phyloP scores from a whole-genome alignment of 2,329 filamentous ascomycete genomes.

The Ophiocordyceps sinensis region DNA sequence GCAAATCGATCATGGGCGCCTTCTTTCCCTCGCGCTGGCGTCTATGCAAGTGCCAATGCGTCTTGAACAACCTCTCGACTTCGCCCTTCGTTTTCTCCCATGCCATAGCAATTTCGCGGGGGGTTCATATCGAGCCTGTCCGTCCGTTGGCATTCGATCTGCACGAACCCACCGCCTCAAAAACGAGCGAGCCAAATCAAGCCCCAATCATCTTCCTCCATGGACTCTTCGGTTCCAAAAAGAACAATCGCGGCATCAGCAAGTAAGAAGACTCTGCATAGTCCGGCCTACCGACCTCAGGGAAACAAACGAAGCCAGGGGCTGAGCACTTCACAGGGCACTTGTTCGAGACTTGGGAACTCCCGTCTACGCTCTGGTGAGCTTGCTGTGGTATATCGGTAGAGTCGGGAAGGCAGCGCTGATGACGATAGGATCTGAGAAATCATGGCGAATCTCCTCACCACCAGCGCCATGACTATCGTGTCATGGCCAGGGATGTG shows the following conservation, averaged over 20 bases:
- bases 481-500: conserved; percentile 69
- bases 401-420: conserved; percentile 1
- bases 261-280: conserved; percentile 50
- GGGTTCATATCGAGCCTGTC: conserved; percentile 3
- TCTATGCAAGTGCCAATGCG: too few relatives aligned
- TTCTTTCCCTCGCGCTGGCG: too few relatives aligned
- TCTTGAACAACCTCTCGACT: too few relatives aligned
- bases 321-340: conserved; percentile 34
- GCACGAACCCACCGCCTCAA: conserved; percentile 38
- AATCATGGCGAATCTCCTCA: conserved; percentile 92
- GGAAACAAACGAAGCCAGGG: not conserved
- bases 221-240: conserved; percentile 87
- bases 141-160: conserved; percentile 47
- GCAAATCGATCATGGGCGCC: too few relatives aligned
- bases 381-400: conserved; percentile 9
- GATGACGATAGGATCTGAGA: conserved; percentile 53
- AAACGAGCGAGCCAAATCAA: conserved; percentile 20
- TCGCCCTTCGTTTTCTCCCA: too few relatives aligned
- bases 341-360: conserved; percentile 69
- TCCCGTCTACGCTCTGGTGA: conserved; percentile 67
- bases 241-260: conserved; percentile 88
- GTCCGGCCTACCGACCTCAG: not conserved
- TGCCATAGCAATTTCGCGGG: not conserved
- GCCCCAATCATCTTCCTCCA: conserved; percentile 76
- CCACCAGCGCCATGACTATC: conserved; percentile 61